Base-by-base conservation (phyloP, 2,329 filamentous ascomycete species). In the Sporothrix humicola region DNA sequence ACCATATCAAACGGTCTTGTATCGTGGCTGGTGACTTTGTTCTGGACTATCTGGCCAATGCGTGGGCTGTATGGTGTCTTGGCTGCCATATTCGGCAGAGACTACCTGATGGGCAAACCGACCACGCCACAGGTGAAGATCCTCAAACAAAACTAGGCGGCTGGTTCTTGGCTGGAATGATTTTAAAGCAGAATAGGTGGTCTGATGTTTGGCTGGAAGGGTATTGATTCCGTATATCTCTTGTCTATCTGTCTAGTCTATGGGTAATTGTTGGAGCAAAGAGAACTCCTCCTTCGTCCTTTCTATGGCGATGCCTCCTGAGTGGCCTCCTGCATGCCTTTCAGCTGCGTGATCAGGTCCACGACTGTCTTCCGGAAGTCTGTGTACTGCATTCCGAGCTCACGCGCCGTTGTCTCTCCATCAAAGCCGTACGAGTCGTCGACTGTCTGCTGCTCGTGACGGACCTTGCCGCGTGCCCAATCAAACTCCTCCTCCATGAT, bases 61-160 rank as follows among this genome's bases (percentile, higher is more conserved):
- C 78, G 81, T 50, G 86, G 86, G 0, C 66, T 87, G 56, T 85
- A 82, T 52, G 85, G 85, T 0, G 84, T 87, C 0, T 83, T 83
- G 44, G 84, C 82, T 74, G 83, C 84, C 0, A 79, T 83, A 63
- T 77, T 79, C 20, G 85, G 85, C 0, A 82, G 84, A 0, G 85
- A 87, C 72, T 87, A 87, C 76, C 72, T 87, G 66, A 76, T 87
- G 63, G 17, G 23, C 1, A 54, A 23, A 10, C 46, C 17, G 23
- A 7, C 13, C 31, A 3, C 1, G 26, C 12, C 58, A 42, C 13
- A 61, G 26, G 5, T 42, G 26, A 50, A 52, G 50, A 17, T 17
- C 6, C 15, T 44, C 13, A 42, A 61, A 26, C 26, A 61, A 42
- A 46, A 9, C 58, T 61, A 15, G 17, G 15, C 31, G 31, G 31